Base-by-base conservation (phyloP, 768 basidiomycete species). In the Pleurotus eryngii region DNA sequence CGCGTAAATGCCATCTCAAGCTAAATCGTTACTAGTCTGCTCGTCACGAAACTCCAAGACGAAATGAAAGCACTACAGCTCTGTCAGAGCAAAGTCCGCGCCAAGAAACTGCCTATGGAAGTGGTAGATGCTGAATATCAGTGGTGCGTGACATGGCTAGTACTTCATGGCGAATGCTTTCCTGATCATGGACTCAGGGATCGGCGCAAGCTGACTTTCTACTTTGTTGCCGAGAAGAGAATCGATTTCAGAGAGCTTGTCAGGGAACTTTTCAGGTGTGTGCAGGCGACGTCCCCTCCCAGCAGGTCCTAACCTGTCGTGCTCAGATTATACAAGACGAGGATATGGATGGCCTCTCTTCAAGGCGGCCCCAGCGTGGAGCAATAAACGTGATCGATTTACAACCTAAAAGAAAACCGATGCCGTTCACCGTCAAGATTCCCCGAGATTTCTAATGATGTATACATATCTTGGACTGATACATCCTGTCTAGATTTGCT, bases 61-160 rank as follows among this genome's bases (percentile, higher is more conserved):
- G 96, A 99, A 72, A 73, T 85, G 57, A 95, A 95, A 73, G 96
- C 96, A 18, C 75, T 99, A 45, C 87, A 91, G 65, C 76, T 98
- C 55, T 97, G 95, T 64, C 86, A 93, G 71, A 90, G 79, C 59
- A 98, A 98, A 71, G 95, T 97, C 12, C 79, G 87, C 54, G 92
- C 94, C 70, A 91, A 95, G 76, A 94, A 94, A 68, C 74, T 98
- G 67, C 95, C 95, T 15, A 99, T 99, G 96, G 93, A 98, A 72
- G 95, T 99, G 58, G 87, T 97, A 49, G 96, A 98, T 71, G 96
- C 95, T 30, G 96, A 98, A 73, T 99, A 95, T 75, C 96, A 99
- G 68, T 98, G 95, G 95, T 95, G 57, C 26, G 89, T 74, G 22
- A 3, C 30, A 4, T 35, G 11, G 30, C 8, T 11, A 9, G 3